These are phyloP conservation scores for Geosmithia flava DNA, from an alignment of 2,329 filamentous ascomycete species.

Conservation along the genomic window DNA sequence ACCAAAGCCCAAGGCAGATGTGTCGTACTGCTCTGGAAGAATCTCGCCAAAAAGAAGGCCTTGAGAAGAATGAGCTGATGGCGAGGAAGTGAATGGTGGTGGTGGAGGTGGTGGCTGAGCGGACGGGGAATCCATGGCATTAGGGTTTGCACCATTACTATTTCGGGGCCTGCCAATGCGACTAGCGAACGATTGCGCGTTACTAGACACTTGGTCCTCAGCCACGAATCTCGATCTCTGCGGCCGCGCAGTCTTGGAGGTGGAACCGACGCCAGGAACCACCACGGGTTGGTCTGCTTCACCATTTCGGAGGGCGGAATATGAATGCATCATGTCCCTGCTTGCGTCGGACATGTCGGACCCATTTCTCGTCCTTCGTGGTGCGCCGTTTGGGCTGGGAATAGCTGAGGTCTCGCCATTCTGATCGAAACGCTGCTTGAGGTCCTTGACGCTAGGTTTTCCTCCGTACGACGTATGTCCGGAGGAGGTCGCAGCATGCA, in stretches of 20 bases:
- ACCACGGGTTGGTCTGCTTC: slow-evolving; percentile 3
- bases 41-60: slow-evolving; percentile 67
- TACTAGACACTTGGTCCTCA: slow-evolving; percentile 40
- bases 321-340: slow-evolving; percentile 19
- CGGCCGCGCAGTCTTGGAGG: slow-evolving; percentile 12
- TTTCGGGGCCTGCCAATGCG: slow-evolving; percentile 41
- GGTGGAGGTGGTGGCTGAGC: slow-evolving; percentile 19
- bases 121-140: slow-evolving; percentile 19
- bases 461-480: slow-evolving; percentile 13
- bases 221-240: slow-evolving; percentile 34
- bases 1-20: slow-evolving; percentile 44
- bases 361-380: slow-evolving; percentile 6
- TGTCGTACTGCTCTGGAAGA: slow-evolving; percentile 42
- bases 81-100: slow-evolving; percentile 16
- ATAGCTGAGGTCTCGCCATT: slow-evolving; percentile 25
- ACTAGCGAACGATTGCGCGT: slow-evolving; percentile 46
- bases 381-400: slow-evolving; percentile 16
- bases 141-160: slow-evolving; percentile 17
- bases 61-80: slow-evolving; percentile 23
- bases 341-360: not conserved
- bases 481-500: slow-evolving; percentile 14
- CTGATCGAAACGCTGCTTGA: slow-evolving; percentile 69
- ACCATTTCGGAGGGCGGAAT: slow-evolving; percentile 26
- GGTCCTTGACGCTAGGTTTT: slow-evolving; percentile 66
- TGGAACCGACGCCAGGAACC: slow-evolving; percentile 7